Evolutionary conservation across 768 basidiomycete genomes (phyloP).

Genomic region (Russula abietina): DNA sequence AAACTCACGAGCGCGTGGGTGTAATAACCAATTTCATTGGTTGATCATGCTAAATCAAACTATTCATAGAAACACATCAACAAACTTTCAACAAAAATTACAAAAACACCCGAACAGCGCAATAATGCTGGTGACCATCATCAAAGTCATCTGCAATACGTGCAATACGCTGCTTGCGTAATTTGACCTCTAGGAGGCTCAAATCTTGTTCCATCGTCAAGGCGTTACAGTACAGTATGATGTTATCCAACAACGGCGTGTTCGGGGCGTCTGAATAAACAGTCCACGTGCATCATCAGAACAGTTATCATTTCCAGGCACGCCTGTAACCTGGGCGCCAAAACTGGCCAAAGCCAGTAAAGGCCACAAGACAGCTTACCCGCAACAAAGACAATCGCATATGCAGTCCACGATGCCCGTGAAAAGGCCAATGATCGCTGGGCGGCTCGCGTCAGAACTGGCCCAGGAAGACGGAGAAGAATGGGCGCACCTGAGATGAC

Average conservation of each 20-base stretch:
- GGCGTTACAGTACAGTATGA: too few species aligned
- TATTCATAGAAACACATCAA: not conserved
- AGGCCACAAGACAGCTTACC: constrained; percentile 30
- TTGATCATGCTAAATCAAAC: not conserved
- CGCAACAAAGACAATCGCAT: constrained; percentile 41
- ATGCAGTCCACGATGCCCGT: constrained; percentile 40
- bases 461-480: not conserved
- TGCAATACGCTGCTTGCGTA: too few species aligned
- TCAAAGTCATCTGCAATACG: not conserved
- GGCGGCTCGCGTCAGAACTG: not conserved
- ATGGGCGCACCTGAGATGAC: constrained; percentile 37
- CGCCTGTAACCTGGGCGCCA: not conserved
- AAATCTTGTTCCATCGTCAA: not conserved
- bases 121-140: not conserved
- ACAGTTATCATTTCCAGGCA: not conserved
- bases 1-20: too few species aligned
- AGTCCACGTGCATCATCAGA: not conserved
- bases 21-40: too few species aligned
- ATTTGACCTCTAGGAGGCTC: constrained; percentile 4
- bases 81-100: too few species aligned
- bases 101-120: not conserved
- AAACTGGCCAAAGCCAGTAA: not conserved
- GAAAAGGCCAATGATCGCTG: constrained; percentile 40
- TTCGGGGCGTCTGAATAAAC: constrained; percentile 4
- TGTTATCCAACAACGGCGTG: not conserved